A percentile compares a stretch with the other conserved stretches of the same genome.
phyloP scores from a whole-genome alignment of 2,329 filamentous ascomycete genomes.

The Dactylonectria macrodidyma region DNA sequence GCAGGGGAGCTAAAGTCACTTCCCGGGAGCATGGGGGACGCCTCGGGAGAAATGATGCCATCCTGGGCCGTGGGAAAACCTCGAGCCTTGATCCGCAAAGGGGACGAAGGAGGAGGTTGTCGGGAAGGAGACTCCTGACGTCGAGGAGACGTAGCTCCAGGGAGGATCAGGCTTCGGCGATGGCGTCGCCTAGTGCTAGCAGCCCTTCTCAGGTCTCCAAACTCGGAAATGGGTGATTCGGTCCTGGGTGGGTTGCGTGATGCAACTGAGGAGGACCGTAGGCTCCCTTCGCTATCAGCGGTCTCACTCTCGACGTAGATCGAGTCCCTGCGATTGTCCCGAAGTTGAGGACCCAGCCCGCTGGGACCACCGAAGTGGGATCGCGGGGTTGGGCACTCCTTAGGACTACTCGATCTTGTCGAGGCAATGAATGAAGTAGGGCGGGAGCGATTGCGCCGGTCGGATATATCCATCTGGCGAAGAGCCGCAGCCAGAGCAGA shows the following conservation, averaged over 20 bases:
- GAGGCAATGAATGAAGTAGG: constrained; percentile 73
- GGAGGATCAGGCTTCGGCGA: constrained; percentile 87
- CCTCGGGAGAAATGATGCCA: constrained; percentile 84
- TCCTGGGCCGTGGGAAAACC: constrained; percentile 72
- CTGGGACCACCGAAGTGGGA: constrained; percentile 78
- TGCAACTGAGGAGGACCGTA: constrained; percentile 83
- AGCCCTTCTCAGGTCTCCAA: constrained; percentile 81
- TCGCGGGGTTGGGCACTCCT: constrained; percentile 90
- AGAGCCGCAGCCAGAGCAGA: constrained; percentile 72
- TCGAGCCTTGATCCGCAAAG: constrained; percentile 89
- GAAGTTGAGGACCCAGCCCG: constrained; percentile 68
- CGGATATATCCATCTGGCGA: constrained; percentile 55
- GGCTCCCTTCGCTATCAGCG: constrained; percentile 89
- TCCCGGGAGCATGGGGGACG: constrained; percentile 87
- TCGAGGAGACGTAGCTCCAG: constrained; percentile 82
- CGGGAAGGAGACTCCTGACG: constrained; percentile 92
- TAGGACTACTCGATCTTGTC: constrained; percentile 89
- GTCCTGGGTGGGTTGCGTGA: constrained; percentile 79
- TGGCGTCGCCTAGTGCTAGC: constrained; percentile 88
- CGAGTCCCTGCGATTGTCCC: constrained; percentile 81
- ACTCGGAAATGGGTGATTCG: constrained; percentile 92
- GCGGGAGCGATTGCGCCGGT: constrained; percentile 58
- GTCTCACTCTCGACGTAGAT: constrained; percentile 87
- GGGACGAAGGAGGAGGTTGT: constrained; percentile 84
- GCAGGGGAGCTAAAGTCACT: constrained; percentile 87